Evolutionary conservation across 257 asterid species (phyloP).

Genomic region (Scutellaria barbata): DNA sequence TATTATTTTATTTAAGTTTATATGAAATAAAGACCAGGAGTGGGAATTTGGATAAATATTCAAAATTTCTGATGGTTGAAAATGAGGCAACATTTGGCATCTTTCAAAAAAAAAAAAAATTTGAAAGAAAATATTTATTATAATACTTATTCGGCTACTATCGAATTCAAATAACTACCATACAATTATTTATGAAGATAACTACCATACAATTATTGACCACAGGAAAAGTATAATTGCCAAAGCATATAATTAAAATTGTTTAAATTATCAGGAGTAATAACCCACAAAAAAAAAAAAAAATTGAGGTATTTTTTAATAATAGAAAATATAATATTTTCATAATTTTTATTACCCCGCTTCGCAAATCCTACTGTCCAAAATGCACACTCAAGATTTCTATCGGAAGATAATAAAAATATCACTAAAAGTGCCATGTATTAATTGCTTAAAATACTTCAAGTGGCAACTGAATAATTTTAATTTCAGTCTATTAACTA

Average conservation of each 20-base stretch:
- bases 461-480: background rate
- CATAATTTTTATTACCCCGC: too few relatives aligned
- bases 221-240: too few relatives aligned
- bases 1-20: background rate
- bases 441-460: background rate
- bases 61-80: background rate
- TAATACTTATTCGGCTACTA: background rate
- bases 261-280: too few relatives aligned
- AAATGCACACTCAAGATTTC: background rate
- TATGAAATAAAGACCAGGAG: background rate
- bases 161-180: too few relatives aligned
- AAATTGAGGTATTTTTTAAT: too few relatives aligned
- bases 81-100: background rate
- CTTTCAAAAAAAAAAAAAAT: background rate
- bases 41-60: conserved; percentile 2
- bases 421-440: background rate
- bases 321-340: too few relatives aligned
- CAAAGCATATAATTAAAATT: too few relatives aligned
- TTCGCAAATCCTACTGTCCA: too few relatives aligned
- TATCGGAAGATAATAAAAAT: background rate
- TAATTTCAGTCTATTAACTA: background rate
- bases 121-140: background rate
- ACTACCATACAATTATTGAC: too few relatives aligned
- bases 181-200: too few relatives aligned
- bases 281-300: too few relatives aligned